Conservation (phyloP, 1,284 basidiomycete genomes). For the Abortiporus biennis region DNA sequence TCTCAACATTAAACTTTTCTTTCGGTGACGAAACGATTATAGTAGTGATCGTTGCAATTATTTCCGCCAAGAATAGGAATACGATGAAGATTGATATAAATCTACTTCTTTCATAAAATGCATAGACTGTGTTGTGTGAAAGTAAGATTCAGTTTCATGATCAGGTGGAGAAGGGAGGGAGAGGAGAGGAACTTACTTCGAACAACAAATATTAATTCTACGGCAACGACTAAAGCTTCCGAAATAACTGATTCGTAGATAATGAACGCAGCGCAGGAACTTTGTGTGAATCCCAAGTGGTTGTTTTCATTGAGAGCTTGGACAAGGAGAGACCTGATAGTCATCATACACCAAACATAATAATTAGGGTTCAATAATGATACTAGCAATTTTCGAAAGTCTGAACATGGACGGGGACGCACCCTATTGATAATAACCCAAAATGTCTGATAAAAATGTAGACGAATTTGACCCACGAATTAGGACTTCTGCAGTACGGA, state of each 20-base stretch:
- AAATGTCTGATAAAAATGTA: slow-evolving; percentile 12
- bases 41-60: neutral
- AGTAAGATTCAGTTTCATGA: no score
- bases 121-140: no score
- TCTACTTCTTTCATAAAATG: neutral
- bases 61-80: neutral
- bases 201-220: slow-evolving; percentile 9
- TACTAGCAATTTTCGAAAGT: no score
- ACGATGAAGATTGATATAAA: neutral
- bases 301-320: neutral
- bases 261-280: slow-evolving; percentile 7
- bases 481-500: slow-evolving; percentile 5
- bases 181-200: slow-evolving; percentile 5
- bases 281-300: neutral
- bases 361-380: no score
- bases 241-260: neutral
- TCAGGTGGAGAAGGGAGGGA: no score
- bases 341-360: no score
- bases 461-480: slow-evolving; percentile 10
- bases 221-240: slow-evolving; percentile 5
- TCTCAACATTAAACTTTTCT: neutral
- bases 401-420: no score
- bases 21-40: neutral
- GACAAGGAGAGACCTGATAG: neutral
- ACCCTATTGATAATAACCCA: slow-evolving; percentile 9